These are phyloP conservation scores for Epichloe gansuensis DNA, from an alignment of 2,329 filamentous ascomycete species.

Conservation along the genomic window DNA sequence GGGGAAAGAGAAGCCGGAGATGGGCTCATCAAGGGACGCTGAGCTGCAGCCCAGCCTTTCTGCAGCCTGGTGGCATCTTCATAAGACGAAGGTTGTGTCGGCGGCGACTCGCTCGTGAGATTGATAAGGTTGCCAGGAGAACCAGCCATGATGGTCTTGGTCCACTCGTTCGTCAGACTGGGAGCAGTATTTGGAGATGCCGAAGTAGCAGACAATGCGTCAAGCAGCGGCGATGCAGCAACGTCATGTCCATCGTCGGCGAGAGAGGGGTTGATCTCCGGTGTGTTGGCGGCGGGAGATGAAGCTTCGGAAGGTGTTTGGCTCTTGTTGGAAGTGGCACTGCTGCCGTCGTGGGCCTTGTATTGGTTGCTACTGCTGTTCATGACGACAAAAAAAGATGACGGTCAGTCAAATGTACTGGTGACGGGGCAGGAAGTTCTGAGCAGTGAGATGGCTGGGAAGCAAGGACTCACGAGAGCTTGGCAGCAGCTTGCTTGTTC, in stretches of 20 bases:
- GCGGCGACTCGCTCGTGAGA: conserved; percentile 38
- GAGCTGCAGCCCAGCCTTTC: conserved; percentile 32
- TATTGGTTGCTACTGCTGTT: conserved; percentile 9
- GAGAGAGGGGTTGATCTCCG: conserved; percentile 30
- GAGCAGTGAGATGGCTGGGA: conserved; percentile 3
- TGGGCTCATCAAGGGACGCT: conserved; percentile 31
- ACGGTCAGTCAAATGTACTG: conserved; percentile 12
- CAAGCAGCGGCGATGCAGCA: conserved; percentile 31
- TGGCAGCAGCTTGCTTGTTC: conserved; percentile 38
- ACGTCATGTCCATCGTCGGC: conserved; percentile 30
- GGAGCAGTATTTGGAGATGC: conserved; percentile 34
- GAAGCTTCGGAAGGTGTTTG: conserved; percentile 29
- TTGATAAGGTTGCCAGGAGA: conserved; percentile 42
- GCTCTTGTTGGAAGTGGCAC: conserved; percentile 21
- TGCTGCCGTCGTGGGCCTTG: conserved; percentile 19
- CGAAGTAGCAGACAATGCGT: conserved; percentile 35
- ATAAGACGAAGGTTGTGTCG: conserved; percentile 39
- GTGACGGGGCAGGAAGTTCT: conserved; percentile 9
- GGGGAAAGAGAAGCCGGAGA: conserved; percentile 31
- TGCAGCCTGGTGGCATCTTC: conserved; percentile 32
- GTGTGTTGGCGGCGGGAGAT: conserved; percentile 31
- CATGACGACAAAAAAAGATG: conserved; percentile 9
- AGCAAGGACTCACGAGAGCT: conserved; percentile 33
- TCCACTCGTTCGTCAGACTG: conserved; percentile 35
- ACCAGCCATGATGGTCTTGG: conserved; percentile 27